Evolutionary conservation across 177 flowering plant species (phyloP).

Genomic region (Vitis hybrid): DNA sequence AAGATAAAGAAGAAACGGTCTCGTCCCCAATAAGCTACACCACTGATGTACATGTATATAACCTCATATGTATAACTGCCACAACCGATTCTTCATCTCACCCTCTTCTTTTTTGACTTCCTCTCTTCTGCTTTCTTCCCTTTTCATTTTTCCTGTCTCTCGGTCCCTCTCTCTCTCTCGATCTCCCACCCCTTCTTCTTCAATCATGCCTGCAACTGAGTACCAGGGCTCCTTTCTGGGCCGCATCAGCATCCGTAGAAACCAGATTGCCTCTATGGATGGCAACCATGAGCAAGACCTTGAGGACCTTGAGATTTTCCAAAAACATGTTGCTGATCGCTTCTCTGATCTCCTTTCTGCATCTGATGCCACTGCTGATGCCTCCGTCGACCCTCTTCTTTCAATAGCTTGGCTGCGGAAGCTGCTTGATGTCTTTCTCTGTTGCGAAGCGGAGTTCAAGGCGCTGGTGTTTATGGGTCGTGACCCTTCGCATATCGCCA

Average conservation of each 20-base stretch:
- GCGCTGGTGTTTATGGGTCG: slow-evolving; percentile 57
- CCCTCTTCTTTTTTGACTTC: background rate
- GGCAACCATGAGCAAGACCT: slow-evolving; percentile 51
- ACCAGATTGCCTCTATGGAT: slow-evolving; percentile 59
- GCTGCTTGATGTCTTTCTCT: slow-evolving; percentile 66
- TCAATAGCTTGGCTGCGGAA: slow-evolving; percentile 73
- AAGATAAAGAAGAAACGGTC: slow-evolving; percentile 32
- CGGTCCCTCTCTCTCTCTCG: slow-evolving; percentile 7
- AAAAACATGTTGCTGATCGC: slow-evolving; percentile 59
- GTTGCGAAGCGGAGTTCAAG: slow-evolving; percentile 81
- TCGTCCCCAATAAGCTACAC: slow-evolving; percentile 10
- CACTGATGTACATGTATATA: slow-evolving; percentile 3
- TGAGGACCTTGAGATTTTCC: slow-evolving; percentile 75
- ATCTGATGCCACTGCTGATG: slow-evolving; percentile 8
- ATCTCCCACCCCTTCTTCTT: background rate
- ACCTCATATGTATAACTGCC: slow-evolving; percentile 15
- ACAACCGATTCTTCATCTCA: slow-evolving; percentile 7
- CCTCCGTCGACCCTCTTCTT: slow-evolving; percentile 31
- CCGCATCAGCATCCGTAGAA: slow-evolving; percentile 74
- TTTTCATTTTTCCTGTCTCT: background rate
- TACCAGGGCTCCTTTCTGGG: slow-evolving; percentile 51
- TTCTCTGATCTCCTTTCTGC: slow-evolving; percentile 49
- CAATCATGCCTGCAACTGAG: slow-evolving; percentile 56
- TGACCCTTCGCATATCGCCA: slow-evolving; percentile 49
- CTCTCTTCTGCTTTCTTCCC: slow-evolving; percentile 1